Conservation (phyloP, 345 rosid species). For the Chamaenerion angustifolium region DNA sequence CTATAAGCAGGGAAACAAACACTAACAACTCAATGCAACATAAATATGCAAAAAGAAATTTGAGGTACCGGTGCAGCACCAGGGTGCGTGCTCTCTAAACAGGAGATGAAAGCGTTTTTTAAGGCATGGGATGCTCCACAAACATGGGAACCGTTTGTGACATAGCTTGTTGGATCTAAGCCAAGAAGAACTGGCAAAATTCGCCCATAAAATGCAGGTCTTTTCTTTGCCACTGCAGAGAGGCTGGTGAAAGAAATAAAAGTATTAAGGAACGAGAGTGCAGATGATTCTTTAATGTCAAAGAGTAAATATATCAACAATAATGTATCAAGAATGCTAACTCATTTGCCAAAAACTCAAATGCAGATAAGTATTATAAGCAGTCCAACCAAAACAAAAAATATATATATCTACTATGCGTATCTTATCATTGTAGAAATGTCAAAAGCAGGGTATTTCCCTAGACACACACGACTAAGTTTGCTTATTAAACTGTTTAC, state of each 20-base stretch:
- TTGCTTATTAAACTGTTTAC: too few species aligned
- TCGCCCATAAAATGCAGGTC: conserved; percentile 84
- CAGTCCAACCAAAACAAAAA: too few species aligned
- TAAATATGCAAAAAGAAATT: too few species aligned
- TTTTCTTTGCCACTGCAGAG: conserved; percentile 70
- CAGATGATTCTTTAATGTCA: too few species aligned
- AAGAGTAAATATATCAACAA: background rate
- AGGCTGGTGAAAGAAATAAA: conserved; percentile 38
- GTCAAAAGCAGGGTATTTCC: too few species aligned
- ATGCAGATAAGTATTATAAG: too few species aligned
- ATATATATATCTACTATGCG: too few species aligned
- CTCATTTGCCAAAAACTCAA: too few species aligned
- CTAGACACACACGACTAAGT: too few species aligned
- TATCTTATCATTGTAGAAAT: too few species aligned
- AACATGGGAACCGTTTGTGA: conserved; percentile 43
- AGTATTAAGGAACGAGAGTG: background rate
- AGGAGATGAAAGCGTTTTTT: conserved; percentile 54
- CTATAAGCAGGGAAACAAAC: background rate
- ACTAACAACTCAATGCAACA: conserved; percentile 5
- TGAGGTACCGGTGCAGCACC: conserved; percentile 89
- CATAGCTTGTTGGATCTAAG: conserved; percentile 58
- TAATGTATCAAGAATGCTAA: background rate
- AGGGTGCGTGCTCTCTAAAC: conserved; percentile 76
- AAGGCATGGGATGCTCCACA: conserved; percentile 55
- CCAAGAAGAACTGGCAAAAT: conserved; percentile 86